phyloP scores from a whole-genome alignment of 495 filamentous ascomycete species.

The Aspergillus diversus region DNA sequence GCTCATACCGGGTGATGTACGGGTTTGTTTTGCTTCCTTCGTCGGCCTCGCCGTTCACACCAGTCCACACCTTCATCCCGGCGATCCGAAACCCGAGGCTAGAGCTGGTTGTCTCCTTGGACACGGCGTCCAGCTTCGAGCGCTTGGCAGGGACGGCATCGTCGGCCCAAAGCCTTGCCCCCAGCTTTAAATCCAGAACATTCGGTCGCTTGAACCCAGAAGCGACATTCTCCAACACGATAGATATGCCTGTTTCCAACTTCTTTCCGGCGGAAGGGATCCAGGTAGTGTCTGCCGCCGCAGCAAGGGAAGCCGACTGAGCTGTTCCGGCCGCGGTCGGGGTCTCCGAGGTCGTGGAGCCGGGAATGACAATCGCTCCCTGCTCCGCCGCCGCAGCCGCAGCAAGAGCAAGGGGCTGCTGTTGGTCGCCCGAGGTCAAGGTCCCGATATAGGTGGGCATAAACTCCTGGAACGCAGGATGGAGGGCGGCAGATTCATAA shows the following conservation, averaged over 20 bases:
- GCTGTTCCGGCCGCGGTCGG: conserved; percentile 19
- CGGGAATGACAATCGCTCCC: conserved; percentile 46
- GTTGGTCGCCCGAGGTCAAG: conserved; percentile 58
- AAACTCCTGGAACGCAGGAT: conserved; percentile 72
- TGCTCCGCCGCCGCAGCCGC: conserved; percentile 47
- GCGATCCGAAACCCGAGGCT: conserved; percentile 85
- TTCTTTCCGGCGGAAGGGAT: conserved; percentile 56
- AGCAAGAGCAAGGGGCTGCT: conserved; percentile 51
- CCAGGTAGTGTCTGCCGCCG: conserved; percentile 42
- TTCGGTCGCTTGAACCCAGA: conserved; percentile 83
- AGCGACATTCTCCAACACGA: conserved; percentile 87
- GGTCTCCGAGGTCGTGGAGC: conserved; percentile 24
- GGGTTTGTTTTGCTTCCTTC: conserved; percentile 43
- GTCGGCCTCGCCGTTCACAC: conserved; percentile 52
- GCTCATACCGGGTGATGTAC: conserved; percentile 46
- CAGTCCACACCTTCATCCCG: conserved; percentile 92
- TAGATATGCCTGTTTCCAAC: conserved; percentile 72
- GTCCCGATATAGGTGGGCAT: conserved; percentile 88
- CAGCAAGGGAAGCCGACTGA: conserved; percentile 11
- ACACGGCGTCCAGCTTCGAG: conserved; percentile 76
- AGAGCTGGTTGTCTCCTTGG: conserved; percentile 76
- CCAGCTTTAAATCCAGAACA: conserved; percentile 94
- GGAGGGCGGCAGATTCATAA: conserved; percentile 76
- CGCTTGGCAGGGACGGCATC: conserved; percentile 78
- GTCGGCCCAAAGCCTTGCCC: conserved; percentile 82